Percentiles rank a stretch among this genome's conserved stretches.
Evolutionary conservation across 495 filamentous ascomycete genomes (phyloP).

Genomic region (Talaromyces borbonicus): DNA sequence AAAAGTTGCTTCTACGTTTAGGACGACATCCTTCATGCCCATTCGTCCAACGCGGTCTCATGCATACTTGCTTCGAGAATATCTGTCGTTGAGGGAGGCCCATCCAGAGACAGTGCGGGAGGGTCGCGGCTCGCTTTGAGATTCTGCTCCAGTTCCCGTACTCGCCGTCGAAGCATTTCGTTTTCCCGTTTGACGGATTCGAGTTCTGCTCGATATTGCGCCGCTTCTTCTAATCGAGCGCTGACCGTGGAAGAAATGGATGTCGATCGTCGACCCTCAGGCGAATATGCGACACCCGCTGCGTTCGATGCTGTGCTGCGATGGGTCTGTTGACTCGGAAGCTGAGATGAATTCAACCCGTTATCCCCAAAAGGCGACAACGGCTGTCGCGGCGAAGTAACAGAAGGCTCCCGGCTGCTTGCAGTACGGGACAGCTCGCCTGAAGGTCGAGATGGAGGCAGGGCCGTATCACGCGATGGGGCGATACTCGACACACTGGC

Average conservation of each 20-base stretch:
- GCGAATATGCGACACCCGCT: constrained; percentile 15
- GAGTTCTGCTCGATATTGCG: constrained; percentile 57
- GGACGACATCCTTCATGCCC: neutral
- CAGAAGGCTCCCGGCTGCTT: constrained; percentile 33
- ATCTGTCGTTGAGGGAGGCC: neutral
- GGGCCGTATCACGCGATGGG: constrained; percentile 31
- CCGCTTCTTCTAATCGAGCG: constrained; percentile 61
- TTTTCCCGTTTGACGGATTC: constrained; percentile 73
- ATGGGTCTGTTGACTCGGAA: constrained; percentile 22
- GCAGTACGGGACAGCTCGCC: constrained; percentile 16
- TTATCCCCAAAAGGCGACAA: constrained; percentile 13
- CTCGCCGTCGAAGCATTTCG: constrained; percentile 58
- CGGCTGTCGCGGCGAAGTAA: constrained; percentile 34
- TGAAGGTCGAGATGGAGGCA: constrained; percentile 16
- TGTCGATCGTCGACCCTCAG: constrained; percentile 14
- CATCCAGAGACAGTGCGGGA: neutral
- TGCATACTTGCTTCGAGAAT: constrained; percentile 4
- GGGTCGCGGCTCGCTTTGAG: constrained; percentile 20
- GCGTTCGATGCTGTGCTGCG: constrained; percentile 19
- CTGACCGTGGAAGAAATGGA: constrained; percentile 18
- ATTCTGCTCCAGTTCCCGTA: constrained; percentile 59
- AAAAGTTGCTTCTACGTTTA: too few species aligned
- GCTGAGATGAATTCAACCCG: constrained; percentile 19
- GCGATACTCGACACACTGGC: constrained; percentile 39
- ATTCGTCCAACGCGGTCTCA: constrained; percentile 8